phyloP scores from a whole-genome alignment of 1,284 basidiomycete genomes.

The Rhizoctonia solani region DNA sequence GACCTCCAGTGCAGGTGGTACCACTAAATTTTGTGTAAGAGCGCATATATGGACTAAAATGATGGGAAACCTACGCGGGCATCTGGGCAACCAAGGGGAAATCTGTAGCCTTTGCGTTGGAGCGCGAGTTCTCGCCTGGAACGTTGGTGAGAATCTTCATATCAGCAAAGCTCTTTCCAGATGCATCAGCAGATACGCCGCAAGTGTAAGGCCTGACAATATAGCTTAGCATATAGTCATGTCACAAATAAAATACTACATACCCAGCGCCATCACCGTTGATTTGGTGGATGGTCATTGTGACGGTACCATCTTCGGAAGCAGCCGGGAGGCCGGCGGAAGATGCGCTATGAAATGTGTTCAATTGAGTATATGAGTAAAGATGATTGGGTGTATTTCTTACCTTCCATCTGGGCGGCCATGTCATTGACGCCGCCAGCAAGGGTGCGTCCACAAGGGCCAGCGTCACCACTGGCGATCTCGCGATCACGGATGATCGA shows the following conservation, averaged over 20 bases:
- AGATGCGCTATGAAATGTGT: neutral
- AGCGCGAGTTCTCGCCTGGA: conserved; percentile 40
- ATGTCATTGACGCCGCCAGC: conserved; percentile 42
- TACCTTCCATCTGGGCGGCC: conserved; percentile 39
- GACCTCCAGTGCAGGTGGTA: conserved; percentile 15
- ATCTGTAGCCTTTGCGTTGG: conserved; percentile 40
- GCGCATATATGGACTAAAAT: neutral
- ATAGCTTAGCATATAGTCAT: neutral
- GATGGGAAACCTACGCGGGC: conserved; percentile 36
- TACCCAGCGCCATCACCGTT: conserved; percentile 31
- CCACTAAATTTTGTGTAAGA: neutral
- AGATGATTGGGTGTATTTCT: too few species aligned
- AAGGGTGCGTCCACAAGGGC: too few species aligned
- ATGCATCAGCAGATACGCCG: conserved; percentile 33
- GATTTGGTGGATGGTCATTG: conserved; percentile 20
- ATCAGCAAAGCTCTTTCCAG: too few species aligned
- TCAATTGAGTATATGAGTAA: too few species aligned
- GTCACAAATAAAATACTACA: neutral
- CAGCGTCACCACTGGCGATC: conserved; percentile 31
- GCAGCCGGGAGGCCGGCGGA: conserved; percentile 22
- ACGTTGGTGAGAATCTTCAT: conserved; percentile 41
- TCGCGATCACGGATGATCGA: conserved; percentile 25
- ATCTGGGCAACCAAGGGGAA: conserved; percentile 40
- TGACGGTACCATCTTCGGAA: neutral
- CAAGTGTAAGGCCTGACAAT: conserved; percentile 25